Conservation (phyloP, 352 stramenopile genomes). For the Pythium aquatile region DNA sequence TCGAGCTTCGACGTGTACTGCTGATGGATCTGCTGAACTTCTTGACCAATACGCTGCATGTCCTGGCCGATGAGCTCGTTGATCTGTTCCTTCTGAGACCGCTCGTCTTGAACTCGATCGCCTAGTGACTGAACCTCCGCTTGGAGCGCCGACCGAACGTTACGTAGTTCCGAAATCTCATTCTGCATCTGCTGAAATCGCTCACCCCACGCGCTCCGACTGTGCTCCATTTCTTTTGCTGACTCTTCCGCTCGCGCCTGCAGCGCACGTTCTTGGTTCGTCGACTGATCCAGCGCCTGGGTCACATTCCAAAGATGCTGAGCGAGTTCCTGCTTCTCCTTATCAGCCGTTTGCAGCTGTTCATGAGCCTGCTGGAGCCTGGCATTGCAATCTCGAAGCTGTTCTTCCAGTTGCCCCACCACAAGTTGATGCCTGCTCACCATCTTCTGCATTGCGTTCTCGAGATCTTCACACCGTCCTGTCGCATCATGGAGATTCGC, state of each 20-base stretch:
- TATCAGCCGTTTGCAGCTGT: slow-evolving; percentile 24
- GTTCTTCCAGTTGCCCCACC: slow-evolving; percentile 25
- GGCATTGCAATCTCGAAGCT: not conserved
- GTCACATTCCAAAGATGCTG: slow-evolving; percentile 63
- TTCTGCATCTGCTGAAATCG: slow-evolving; percentile 42
- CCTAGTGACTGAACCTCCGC: slow-evolving; percentile 36
- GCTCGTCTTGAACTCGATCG: slow-evolving; percentile 36
- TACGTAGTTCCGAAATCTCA: slow-evolving; percentile 40
- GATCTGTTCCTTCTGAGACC: slow-evolving; percentile 65
- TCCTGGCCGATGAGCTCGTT: slow-evolving; percentile 56
- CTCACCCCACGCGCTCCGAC: slow-evolving; percentile 31
- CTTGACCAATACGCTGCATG: slow-evolving; percentile 40
- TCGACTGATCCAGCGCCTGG: slow-evolving; percentile 41
- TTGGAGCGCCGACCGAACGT: slow-evolving; percentile 35
- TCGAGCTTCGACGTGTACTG: slow-evolving; percentile 27
- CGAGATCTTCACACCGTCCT: slow-evolving; percentile 7
- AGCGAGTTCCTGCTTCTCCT: slow-evolving; percentile 57
- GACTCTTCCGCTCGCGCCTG: slow-evolving; percentile 19
- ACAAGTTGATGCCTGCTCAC: slow-evolving; percentile 21
- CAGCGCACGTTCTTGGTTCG: slow-evolving; percentile 33
- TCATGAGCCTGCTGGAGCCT: slow-evolving; percentile 6
- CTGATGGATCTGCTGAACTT: slow-evolving; percentile 38
- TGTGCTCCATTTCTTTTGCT: slow-evolving; percentile 32
- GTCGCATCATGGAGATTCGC: slow-evolving; percentile 29
- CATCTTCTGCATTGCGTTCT: slow-evolving; percentile 29